Base-by-base conservation (phyloP, 768 basidiomycete species). In the Podaxis sp. region DNA sequence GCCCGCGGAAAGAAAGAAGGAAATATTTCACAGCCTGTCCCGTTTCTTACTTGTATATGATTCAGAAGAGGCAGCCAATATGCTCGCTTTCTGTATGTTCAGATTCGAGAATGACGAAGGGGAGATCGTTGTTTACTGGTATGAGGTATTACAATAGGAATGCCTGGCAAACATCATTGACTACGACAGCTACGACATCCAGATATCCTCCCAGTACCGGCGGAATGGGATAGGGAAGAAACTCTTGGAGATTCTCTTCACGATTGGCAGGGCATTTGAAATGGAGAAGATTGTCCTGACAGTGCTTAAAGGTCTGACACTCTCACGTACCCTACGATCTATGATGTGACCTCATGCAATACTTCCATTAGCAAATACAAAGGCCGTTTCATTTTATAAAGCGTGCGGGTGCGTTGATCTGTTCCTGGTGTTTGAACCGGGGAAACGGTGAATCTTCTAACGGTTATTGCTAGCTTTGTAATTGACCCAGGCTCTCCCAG, bases 231-330 rank as follows among this genome's bases (percentile, higher is more conserved):
- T 91, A 0, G 93, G 92, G 0, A 82, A 73, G 62, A 67, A 72
- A 22, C 70, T 94, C 54, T 77, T 87, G 70, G 73, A 77, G 2
- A 72, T 74, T 22, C 73, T 94, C 20, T 73, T 74, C 22, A 73
- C 73, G 7, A 81, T 93, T 15, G 87, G 83, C 5, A 68, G 67
- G 13, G 70, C 67, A 44, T 89, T 80, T 76, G 64, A 70, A 2
- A 89, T 94, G 87, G 74, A 84, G 41, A 92, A 88, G 69, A 72
- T 90, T 28, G 83, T 88, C 79, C 80, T 95, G 15, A 95, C 93
- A 0, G 89, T 86, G 1, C 81, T 94, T 66, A 87, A 86, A 81
- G 79, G 92, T 91, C 37, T n/a, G 74, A 62, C 3, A 12, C 8
- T 22, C 36, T 33, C 20, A 24, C 48, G 28, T 11, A 13, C n/a